These are phyloP conservation scores for Calocybe cyanea DNA, from an alignment of 768 basidiomycete species.

Conservation along the genomic window DNA sequence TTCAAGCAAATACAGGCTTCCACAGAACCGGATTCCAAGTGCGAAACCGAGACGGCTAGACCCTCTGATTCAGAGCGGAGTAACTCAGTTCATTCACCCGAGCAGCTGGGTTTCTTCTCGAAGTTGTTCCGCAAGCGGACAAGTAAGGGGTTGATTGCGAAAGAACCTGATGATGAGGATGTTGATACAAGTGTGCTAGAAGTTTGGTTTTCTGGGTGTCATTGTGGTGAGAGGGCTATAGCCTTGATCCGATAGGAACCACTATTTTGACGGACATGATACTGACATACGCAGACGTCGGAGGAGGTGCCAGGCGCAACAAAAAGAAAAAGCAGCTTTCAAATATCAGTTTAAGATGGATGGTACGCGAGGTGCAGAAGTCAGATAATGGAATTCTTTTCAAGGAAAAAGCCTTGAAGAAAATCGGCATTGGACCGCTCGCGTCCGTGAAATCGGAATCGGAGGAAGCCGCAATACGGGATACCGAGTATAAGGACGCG, in stretches of 20 bases:
- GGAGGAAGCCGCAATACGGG: slow-evolving; percentile 15
- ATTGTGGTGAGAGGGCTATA: slow-evolving; percentile 52
- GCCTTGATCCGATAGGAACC: too few species aligned
- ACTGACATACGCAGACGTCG: slow-evolving; percentile 68
- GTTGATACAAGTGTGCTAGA: slow-evolving; percentile 53
- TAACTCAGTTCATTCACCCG: too few species aligned
- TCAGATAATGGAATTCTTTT: slow-evolving; percentile 60
- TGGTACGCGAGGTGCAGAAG: slow-evolving; percentile 62
- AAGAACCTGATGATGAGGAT: slow-evolving; percentile 8
- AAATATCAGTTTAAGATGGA: slow-evolving; percentile 71
- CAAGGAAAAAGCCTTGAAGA: slow-evolving; percentile 42
- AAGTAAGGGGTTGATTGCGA: slow-evolving; percentile 1
- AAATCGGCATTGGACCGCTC: slow-evolving; percentile 32
- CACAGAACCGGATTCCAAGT: slow-evolving; percentile 54
- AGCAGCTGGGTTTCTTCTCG: slow-evolving; percentile 2
- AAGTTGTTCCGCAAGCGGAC: slow-evolving; percentile 5
- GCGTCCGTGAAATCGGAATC: slow-evolving; percentile 8
- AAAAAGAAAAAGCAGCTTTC: slow-evolving; percentile 40
- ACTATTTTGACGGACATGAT: too few species aligned
- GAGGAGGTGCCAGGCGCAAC: slow-evolving; percentile 59
- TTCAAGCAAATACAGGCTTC: slow-evolving; percentile 60
- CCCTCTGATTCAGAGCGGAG: too few species aligned
- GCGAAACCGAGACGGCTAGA: too few species aligned
- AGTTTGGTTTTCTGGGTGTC: slow-evolving; percentile 79
- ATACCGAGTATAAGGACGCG: slow-evolving; percentile 35